Evolutionary conservation across 345 rosid genomes (phyloP).

Genomic region (Dipteronia sinensis): DNA sequence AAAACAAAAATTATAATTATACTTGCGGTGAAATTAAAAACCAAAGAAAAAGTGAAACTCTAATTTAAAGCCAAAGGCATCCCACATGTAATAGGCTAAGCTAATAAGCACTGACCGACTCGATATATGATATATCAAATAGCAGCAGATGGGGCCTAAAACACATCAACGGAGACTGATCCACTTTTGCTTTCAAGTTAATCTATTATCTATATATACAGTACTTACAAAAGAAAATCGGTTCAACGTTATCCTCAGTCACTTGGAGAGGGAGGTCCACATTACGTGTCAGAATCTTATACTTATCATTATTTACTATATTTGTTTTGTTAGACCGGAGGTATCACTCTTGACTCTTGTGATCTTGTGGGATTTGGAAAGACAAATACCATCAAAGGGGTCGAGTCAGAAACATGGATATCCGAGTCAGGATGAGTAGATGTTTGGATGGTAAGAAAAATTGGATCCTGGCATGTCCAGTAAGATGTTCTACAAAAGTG

Average conservation of each 20-base stretch:
- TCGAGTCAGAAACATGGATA: conserved; percentile 2
- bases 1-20: too few relatives aligned
- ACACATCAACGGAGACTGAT: too few relatives aligned
- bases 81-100: too few relatives aligned
- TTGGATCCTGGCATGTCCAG: neutral
- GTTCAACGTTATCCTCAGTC: neutral
- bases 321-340: neutral
- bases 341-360: neutral
- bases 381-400: neutral
- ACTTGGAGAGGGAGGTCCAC: neutral
- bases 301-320: neutral
- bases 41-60: too few relatives aligned
- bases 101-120: too few relatives aligned
- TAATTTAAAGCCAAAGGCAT: too few relatives aligned
- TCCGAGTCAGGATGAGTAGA: neutral
- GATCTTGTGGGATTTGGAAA: neutral
- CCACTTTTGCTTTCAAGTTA: too few relatives aligned
- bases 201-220: too few relatives aligned
- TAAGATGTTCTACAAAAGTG: neutral
- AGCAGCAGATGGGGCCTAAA: neutral
- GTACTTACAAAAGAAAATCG: neutral
- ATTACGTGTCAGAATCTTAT: conserved; percentile 22
- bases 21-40: too few relatives aligned
- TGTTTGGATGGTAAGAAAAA: neutral
- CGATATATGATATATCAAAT: neutral